These are phyloP conservation scores for Botryotinia convoluta DNA, from an alignment of 2,329 filamentous ascomycete species.

Conservation along the genomic window DNA sequence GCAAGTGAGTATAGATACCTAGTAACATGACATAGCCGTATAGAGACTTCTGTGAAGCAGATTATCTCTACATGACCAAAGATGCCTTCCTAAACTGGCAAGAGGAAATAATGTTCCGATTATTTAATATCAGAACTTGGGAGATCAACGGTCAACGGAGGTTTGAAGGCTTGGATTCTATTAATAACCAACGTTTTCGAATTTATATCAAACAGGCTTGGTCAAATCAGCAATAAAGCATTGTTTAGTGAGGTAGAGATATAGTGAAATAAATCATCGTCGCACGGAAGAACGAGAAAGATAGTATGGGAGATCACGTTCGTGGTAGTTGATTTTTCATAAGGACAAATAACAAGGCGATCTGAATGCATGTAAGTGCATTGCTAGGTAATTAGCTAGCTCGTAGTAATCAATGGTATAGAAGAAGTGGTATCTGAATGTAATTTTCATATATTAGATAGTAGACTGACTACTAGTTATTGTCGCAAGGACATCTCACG, in stretches of 20 bases:
- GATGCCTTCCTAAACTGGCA: neutral
- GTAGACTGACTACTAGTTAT: no score
- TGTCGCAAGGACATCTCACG: no score
- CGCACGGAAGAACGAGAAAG: neutral
- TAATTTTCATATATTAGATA: no score
- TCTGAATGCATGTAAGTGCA: neutral
- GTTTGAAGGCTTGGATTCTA: neutral
- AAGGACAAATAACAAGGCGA: neutral
- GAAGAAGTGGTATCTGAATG: neutral
- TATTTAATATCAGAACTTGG: neutral
- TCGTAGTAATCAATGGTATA: neutral
- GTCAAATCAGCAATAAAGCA: neutral
- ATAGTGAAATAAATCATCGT: neutral
- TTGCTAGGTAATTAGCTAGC: neutral
- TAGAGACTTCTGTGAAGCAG: neutral
- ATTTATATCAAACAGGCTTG: neutral
- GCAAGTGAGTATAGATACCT: neutral
- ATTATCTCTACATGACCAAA: neutral
- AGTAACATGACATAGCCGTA: neutral
- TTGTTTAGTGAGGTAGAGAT: neutral
- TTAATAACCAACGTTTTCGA: neutral
- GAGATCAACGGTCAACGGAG: neutral
- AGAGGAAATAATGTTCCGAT: neutral
- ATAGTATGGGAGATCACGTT: neutral
- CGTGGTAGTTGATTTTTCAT: neutral